phyloP scores from a whole-genome alignment of 2,329 filamentous ascomycete genomes.

The Didymella segeticola region DNA sequence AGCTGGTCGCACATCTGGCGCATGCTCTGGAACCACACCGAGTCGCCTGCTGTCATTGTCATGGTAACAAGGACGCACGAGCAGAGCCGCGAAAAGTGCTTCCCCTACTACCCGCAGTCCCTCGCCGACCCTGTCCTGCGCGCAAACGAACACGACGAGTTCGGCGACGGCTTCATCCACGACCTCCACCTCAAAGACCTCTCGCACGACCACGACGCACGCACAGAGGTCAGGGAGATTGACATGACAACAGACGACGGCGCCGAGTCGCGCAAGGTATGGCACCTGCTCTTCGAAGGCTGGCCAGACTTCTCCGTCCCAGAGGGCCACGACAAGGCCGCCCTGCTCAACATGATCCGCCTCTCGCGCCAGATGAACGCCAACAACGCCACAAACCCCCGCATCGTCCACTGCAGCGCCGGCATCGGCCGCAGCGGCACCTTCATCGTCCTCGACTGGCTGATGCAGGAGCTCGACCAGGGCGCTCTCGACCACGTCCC shows the following conservation, averaged over 20 bases:
- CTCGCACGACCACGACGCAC: constrained; percentile 62
- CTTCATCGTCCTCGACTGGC: constrained; percentile 94
- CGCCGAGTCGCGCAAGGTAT: constrained; percentile 69
- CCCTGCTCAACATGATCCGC: constrained; percentile 72
- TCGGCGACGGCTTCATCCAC: constrained; percentile 71
- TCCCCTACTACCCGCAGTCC: constrained; percentile 77
- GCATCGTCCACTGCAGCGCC: constrained; percentile 77
- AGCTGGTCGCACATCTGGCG: constrained; percentile 88
- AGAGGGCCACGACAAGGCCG: constrained; percentile 68
- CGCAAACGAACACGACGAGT: constrained; percentile 69
- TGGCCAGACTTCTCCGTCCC: constrained; percentile 95
- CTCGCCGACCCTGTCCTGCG: constrained; percentile 50
- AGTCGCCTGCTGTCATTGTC: constrained; percentile 75
- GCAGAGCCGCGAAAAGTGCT: constrained; percentile 80
- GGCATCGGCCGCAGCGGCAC: constrained; percentile 94
- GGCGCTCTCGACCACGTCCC: constrained; percentile 66
- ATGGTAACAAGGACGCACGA: constrained; percentile 95
- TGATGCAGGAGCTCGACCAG: constrained; percentile 79
- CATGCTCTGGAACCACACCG: constrained; percentile 89
- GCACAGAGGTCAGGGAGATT: constrained; percentile 77
- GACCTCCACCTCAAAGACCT: constrained; percentile 67
- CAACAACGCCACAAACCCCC: constrained; percentile 64
- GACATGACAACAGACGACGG: constrained; percentile 55
- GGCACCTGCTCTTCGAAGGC: constrained; percentile 83
- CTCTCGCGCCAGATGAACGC: constrained; percentile 68